Percentiles rank a stretch among this genome's conserved stretches.
Conservation (phyloP, 345 rosid genomes). For the Turritis glabra region DNA sequence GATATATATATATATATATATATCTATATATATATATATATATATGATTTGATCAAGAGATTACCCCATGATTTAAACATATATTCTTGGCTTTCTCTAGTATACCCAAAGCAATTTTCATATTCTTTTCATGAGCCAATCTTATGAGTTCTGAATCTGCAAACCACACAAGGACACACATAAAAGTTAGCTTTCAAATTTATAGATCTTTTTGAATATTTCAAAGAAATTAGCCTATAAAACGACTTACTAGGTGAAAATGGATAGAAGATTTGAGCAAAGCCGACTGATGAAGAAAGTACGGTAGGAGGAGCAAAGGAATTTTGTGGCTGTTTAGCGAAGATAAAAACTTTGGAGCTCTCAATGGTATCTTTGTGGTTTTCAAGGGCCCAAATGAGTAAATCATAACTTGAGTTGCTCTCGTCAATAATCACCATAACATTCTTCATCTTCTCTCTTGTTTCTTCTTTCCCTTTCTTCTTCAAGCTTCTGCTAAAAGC, state of each 20-base stretch:
- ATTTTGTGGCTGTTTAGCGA: conserved; percentile 43
- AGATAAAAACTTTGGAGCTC: conserved; percentile 36
- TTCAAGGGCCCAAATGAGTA: conserved; percentile 52
- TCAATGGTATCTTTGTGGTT: conserved; percentile 43
- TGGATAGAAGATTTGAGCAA: conserved; percentile 41
- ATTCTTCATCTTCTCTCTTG: conserved; percentile 37
- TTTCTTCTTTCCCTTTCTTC: neutral
- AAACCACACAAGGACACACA: neutral
- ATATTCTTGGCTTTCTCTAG: conserved; percentile 53
- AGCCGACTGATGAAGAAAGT: conserved; percentile 32
- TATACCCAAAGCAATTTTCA: conserved; percentile 42
- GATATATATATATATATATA: too few relatives aligned
- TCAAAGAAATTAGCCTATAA: neutral
- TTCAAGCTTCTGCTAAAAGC: conserved; percentile 12
- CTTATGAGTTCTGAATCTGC: conserved; percentile 35
- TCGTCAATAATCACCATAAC: conserved; percentile 62
- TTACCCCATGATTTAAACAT: conserved; percentile 51
- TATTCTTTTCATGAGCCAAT: conserved; percentile 34
- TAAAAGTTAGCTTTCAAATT: neutral
- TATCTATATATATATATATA: too few relatives aligned
- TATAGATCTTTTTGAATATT: neutral
- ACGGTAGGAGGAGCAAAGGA: neutral
- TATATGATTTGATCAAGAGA: conserved; percentile 4
- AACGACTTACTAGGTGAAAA: conserved; percentile 37
- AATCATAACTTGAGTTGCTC: conserved; percentile 45